Conservation (phyloP, 225 moss, liverwort and hornwort species). For the Polytrichum formosum region DNA sequence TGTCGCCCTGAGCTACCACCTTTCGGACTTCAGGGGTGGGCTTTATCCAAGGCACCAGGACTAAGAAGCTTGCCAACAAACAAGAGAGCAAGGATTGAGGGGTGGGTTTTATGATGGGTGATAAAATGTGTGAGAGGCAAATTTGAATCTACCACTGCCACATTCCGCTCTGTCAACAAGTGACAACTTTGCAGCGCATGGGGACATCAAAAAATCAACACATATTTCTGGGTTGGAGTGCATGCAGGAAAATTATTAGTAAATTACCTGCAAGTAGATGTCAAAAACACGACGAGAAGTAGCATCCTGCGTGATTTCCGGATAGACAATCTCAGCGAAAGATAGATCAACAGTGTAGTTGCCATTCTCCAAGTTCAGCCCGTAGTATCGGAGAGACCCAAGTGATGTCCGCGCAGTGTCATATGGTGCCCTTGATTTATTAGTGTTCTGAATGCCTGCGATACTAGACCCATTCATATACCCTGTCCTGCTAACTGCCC, state of each 20-base stretch:
- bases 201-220: no score
- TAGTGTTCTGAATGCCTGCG: slow-evolving; percentile 8
- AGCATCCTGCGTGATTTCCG: background rate
- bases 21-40: no score
- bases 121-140: no score
- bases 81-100: no score
- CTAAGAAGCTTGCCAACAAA: no score
- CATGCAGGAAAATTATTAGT: background rate
- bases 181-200: no score
- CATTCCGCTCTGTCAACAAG: no score
- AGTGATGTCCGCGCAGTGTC: slow-evolving; percentile 21
- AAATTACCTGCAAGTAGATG: slow-evolving; percentile 22
- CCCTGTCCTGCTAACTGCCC: slow-evolving; percentile 21
- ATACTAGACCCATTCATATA: slow-evolving; percentile 21
- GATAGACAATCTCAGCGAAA: slow-evolving; percentile 26
- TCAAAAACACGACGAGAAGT: slow-evolving; percentile 16
- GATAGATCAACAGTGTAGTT: slow-evolving; percentile 20
- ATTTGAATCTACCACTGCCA: no score
- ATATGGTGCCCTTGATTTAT: background rate
- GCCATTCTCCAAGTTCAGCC: slow-evolving; percentile 8
- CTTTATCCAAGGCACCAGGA: no score
- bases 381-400: slow-evolving; percentile 27
- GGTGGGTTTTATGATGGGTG: no score
- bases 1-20: no score
- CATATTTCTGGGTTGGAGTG: no score